phyloP scores from a whole-genome alignment of 768 basidiomycete species.

The Heimioporus sp. region DNA sequence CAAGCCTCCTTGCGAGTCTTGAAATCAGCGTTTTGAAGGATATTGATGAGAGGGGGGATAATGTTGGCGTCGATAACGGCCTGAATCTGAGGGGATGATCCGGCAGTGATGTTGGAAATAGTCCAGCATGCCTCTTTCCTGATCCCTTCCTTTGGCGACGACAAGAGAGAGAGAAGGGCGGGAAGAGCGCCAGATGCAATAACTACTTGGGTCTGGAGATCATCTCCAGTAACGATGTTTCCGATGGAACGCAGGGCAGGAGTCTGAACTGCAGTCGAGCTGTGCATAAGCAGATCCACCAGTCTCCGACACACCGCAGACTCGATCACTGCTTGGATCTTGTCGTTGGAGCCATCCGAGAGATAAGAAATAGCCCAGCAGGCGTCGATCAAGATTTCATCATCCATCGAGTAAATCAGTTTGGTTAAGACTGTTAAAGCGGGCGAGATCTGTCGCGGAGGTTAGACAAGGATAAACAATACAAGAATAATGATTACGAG shows the following conservation, averaged over 20 bases:
- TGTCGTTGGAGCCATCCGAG: slow-evolving; percentile 98
- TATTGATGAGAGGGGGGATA: slow-evolving; percentile 97
- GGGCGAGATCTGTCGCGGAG: slow-evolving; percentile 79
- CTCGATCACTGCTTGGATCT: slow-evolving; percentile 99
- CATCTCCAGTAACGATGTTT: slow-evolving; percentile 99
- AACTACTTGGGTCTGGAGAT: slow-evolving; percentile 98
- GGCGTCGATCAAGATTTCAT: slow-evolving; percentile 98
- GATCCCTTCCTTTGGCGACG: slow-evolving; percentile 97
- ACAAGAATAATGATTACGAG: slow-evolving; percentile 53
- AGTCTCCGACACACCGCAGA: slow-evolving; percentile 96
- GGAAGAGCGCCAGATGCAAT: slow-evolving; percentile 97
- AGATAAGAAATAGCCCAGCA: slow-evolving; percentile 99
- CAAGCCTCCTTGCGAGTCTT: slow-evolving; percentile 99
- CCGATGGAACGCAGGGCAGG: slow-evolving; percentile 98
- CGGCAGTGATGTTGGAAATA: slow-evolving; percentile 97
- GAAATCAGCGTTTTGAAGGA: slow-evolving; percentile 96
- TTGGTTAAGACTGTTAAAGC: slow-evolving; percentile 97
- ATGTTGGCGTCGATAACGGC: slow-evolving; percentile 97
- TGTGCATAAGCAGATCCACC: slow-evolving; percentile 95
- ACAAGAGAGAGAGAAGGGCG: slow-evolving; percentile 88
- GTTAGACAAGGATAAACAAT: slow-evolving; percentile 13
- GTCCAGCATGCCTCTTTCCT: slow-evolving; percentile 99
- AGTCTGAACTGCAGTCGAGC: slow-evolving; percentile 93
- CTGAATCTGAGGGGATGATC: slow-evolving; percentile 96
- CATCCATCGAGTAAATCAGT: slow-evolving; percentile 97